phyloP scores from a whole-genome alignment of 2,329 filamentous ascomycete species.

The Calycina marina region DNA sequence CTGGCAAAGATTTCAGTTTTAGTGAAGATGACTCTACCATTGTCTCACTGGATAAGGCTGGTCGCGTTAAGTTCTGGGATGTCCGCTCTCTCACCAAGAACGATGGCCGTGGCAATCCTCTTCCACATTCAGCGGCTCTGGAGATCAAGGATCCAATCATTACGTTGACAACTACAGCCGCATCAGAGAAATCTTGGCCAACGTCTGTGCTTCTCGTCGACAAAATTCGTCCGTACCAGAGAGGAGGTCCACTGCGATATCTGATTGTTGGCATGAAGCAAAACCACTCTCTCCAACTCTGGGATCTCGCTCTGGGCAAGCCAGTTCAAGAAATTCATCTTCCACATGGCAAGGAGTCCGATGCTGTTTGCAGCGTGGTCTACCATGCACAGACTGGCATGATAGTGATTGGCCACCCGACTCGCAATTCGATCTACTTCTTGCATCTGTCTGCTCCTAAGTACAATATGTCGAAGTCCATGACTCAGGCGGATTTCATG shows the following conservation, averaged over 20 bases:
- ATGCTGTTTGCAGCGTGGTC: slow-evolving; percentile 93
- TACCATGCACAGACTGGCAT: slow-evolving; percentile 90
- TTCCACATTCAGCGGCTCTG: slow-evolving; percentile 26
- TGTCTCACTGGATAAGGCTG: slow-evolving; percentile 92
- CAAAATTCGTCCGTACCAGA: slow-evolving; percentile 86
- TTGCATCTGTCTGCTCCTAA: slow-evolving; percentile 87
- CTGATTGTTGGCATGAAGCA: slow-evolving; percentile 98
- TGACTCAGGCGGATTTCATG: slow-evolving; percentile 82
- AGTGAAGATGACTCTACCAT: slow-evolving; percentile 92
- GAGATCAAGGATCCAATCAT: slow-evolving; percentile 78
- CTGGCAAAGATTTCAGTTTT: slow-evolving; percentile 95
- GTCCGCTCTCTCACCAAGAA: slow-evolving; percentile 59
- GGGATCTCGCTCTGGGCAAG: slow-evolving; percentile 91
- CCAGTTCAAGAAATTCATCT: slow-evolving; percentile 95
- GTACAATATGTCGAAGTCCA: slow-evolving; percentile 63
- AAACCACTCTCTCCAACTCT: slow-evolving; percentile 95
- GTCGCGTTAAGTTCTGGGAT: slow-evolving; percentile 96
- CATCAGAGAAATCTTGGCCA: slow-evolving; percentile 89
- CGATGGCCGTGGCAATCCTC: slow-evolving; percentile 10
- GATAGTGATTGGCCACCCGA: slow-evolving; percentile 89
- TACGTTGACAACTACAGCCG: slow-evolving; percentile 73
- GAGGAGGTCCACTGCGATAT: slow-evolving; percentile 80
- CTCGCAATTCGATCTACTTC: slow-evolving; percentile 94
- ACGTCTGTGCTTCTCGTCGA: slow-evolving; percentile 93
- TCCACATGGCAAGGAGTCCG: slow-evolving; percentile 88